These are phyloP conservation scores for Nakataea oryzae DNA, from an alignment of 2,329 filamentous ascomycete genomes.

Conservation along the genomic window DNA sequence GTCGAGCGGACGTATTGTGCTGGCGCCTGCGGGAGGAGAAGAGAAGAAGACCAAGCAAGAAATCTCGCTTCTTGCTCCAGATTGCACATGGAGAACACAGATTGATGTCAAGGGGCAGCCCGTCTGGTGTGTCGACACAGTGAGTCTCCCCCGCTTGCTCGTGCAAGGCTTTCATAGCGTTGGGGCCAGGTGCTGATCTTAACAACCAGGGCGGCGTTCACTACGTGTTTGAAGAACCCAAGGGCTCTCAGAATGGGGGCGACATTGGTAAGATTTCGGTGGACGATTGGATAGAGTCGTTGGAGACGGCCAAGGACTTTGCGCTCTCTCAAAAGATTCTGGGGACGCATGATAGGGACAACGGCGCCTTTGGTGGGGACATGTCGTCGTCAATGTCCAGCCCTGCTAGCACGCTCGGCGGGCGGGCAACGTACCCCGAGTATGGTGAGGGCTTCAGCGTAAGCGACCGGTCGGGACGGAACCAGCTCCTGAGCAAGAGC, in stretches of 20 bases:
- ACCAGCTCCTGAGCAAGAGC: conserved; percentile 45
- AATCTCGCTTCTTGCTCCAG: conserved; percentile 68
- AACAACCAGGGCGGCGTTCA: conserved; percentile 71
- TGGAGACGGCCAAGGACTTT: conserved; percentile 79
- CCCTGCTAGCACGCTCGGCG: conserved; percentile 62
- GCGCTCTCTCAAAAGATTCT: conserved; percentile 63
- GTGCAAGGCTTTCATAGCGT: background rate
- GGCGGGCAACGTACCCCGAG: conserved; percentile 41
- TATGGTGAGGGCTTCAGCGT: conserved; percentile 35
- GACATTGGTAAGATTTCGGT: conserved; percentile 59
- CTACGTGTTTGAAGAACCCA: conserved; percentile 89
- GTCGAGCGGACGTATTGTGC: conserved; percentile 76
- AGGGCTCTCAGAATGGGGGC: conserved; percentile 49
- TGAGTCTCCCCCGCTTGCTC: conserved; percentile 40
- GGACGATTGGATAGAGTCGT: conserved; percentile 84
- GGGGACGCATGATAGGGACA: conserved; percentile 55
- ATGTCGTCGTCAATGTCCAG: conserved; percentile 66
- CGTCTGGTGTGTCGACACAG: conserved; percentile 86
- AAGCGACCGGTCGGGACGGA: conserved; percentile 42
- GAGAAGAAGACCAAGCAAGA: conserved; percentile 94
- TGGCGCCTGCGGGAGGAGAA: conserved; percentile 84
- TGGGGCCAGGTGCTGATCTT: background rate
- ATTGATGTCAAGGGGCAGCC: conserved; percentile 80
- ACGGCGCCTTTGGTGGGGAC: conserved; percentile 45
- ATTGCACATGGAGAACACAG: conserved; percentile 69